phyloP scores from a whole-genome alignment of 176 grass and related monocot species.

The Eragrostis nindensis region DNA sequence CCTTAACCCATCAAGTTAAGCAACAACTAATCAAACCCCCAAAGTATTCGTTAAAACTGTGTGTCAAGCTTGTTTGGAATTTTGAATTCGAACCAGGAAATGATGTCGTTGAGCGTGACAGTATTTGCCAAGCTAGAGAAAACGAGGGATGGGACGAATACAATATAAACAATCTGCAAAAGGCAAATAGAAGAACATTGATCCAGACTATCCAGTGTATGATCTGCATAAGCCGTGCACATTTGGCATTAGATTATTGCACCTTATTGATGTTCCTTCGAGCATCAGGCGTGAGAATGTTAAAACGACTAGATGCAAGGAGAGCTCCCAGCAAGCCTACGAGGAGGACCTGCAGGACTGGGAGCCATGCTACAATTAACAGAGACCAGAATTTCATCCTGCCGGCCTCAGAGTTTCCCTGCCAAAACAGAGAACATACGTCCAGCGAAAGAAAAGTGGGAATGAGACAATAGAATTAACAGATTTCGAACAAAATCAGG shows the following conservation, averaged over 20 bases:
- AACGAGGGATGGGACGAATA: constrained; percentile 57
- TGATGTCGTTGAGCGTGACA: constrained; percentile 61
- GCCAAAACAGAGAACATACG: background rate
- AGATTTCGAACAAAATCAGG: background rate
- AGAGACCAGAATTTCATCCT: constrained; percentile 58
- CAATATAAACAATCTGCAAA: constrained; percentile 45
- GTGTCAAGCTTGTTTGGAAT: background rate
- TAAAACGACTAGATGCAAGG: constrained; percentile 39
- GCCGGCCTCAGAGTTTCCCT: background rate
- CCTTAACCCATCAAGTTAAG: constrained; percentile 35
- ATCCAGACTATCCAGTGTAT: too few species aligned
- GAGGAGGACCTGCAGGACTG: constrained; percentile 59
- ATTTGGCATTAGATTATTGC: background rate
- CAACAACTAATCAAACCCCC: background rate
- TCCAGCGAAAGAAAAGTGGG: background rate
- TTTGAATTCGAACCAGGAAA: constrained; percentile 60
- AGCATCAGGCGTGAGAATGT: constrained; percentile 42
- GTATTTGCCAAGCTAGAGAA: constrained; percentile 64
- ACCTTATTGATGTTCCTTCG: constrained; percentile 63
- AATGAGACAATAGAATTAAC: background rate
- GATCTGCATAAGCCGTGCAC: background rate
- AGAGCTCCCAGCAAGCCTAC: constrained; percentile 48
- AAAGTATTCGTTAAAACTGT: background rate
- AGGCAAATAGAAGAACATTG: background rate
- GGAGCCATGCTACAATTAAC: constrained; percentile 49